Evolutionary conservation across 1,139 yeast species (phyloP).

Genomic region (Geotrichum histeridarum): DNA sequence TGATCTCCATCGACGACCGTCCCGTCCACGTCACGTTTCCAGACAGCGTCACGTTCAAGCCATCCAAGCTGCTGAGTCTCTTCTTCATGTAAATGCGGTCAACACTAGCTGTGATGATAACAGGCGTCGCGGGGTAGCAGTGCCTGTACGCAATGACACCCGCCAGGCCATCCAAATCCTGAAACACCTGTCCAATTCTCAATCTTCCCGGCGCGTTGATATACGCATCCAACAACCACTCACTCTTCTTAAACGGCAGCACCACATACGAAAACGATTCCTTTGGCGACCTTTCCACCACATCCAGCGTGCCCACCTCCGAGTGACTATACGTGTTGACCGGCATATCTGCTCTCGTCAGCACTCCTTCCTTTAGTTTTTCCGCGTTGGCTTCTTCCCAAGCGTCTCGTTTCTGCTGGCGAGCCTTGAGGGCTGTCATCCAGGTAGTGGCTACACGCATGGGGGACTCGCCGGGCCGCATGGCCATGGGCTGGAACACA

Average conservation of each 20-base stretch:
- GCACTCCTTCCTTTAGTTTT: slow-evolving; percentile 18
- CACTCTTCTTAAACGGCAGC: slow-evolving; percentile 79
- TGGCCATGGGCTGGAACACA: slow-evolving; percentile 37
- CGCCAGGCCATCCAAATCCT: slow-evolving; percentile 84
- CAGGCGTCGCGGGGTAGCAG: slow-evolving; percentile 86
- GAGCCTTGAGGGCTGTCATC: slow-evolving; percentile 75
- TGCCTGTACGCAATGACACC: slow-evolving; percentile 84
- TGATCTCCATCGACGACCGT: slow-evolving; percentile 88
- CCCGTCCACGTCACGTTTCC: slow-evolving; percentile 97
- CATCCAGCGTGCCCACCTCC: slow-evolving; percentile 49
- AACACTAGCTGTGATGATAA: slow-evolving; percentile 89
- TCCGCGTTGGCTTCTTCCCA: slow-evolving; percentile 39
- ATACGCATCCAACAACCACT: slow-evolving; percentile 78
- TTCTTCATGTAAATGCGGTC: slow-evolving; percentile 86
- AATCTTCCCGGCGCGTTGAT: slow-evolving; percentile 84
- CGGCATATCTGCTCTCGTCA: slow-evolving; percentile 17
- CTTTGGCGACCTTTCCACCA: slow-evolving; percentile 65
- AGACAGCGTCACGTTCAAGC: slow-evolving; percentile 72
- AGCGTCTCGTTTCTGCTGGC: slow-evolving; percentile 63
- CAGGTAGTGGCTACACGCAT: slow-evolving; percentile 53
- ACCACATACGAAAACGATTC: slow-evolving; percentile 72
- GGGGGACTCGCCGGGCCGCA: slow-evolving; percentile 33
- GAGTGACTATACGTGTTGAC: slow-evolving; percentile 53
- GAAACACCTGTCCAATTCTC: slow-evolving; percentile 86
- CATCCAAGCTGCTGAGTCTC: slow-evolving; percentile 70